phyloP scores from a whole-genome alignment of 1,284 basidiomycete genomes.

The Malassezia sp. region DNA sequence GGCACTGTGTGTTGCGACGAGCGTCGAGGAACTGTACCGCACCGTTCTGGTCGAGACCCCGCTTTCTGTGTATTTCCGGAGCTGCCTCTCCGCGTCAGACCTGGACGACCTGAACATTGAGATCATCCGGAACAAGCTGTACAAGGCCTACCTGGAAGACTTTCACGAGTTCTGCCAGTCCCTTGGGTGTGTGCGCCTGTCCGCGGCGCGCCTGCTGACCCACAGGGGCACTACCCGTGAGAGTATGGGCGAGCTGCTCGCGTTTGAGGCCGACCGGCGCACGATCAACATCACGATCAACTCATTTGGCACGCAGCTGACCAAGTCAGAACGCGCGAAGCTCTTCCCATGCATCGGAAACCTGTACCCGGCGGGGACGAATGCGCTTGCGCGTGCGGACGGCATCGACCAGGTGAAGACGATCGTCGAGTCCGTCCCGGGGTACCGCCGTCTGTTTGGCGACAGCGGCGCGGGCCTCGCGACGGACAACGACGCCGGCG shows the following conservation, averaged over 20 bases:
- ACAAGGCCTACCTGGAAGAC: slow-evolving; percentile 98
- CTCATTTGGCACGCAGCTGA: slow-evolving; percentile 87
- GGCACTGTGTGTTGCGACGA: slow-evolving; percentile 94
- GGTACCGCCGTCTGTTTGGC: slow-evolving; percentile 84
- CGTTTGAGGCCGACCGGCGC: slow-evolving; percentile 92
- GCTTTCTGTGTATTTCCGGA: slow-evolving; percentile 89
- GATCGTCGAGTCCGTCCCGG: slow-evolving; percentile 74
- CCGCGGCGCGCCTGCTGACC: too few species aligned
- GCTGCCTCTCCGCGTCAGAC: slow-evolving; percentile 86
- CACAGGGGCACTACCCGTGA: slow-evolving; percentile 47
- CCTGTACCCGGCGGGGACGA: slow-evolving; percentile 91
- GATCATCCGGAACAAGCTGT: slow-evolving; percentile 98
- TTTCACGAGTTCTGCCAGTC: slow-evolving; percentile 74
- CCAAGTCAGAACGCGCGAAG: slow-evolving; percentile 88
- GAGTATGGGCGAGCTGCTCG: slow-evolving; percentile 57
- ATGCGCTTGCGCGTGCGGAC: slow-evolving; percentile 81
- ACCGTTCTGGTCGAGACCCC: slow-evolving; percentile 95
- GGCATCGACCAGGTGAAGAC: slow-evolving; percentile 84
- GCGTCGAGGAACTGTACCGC: slow-evolving; percentile 96
- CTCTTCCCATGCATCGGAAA: slow-evolving; percentile 88
- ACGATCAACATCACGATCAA: slow-evolving; percentile 99
- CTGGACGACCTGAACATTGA: slow-evolving; percentile 99
- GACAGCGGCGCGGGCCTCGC: slow-evolving; percentile 16
- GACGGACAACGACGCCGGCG: slow-evolving; percentile 49
- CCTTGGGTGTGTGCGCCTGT: too few species aligned